Conservation (phyloP, 768 basidiomycete genomes). For the Lactifluus subvellereus region DNA sequence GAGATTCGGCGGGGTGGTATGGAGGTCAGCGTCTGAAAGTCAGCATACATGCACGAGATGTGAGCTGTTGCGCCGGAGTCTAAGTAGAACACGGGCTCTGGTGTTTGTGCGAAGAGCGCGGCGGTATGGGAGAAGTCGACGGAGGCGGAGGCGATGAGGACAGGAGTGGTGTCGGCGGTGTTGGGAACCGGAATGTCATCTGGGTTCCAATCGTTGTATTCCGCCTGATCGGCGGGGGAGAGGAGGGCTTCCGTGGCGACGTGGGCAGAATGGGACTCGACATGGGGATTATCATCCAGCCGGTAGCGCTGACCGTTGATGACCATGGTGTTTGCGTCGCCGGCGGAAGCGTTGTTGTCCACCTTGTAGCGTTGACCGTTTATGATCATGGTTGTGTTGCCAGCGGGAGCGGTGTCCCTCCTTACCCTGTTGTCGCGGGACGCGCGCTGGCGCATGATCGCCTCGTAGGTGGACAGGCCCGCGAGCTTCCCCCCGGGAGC, state of each 20-base stretch:
- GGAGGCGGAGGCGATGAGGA: background rate
- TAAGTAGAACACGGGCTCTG: constrained; percentile 22
- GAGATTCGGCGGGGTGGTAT: constrained; percentile 27
- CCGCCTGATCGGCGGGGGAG: background rate
- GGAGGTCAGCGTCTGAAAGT: constrained; percentile 28
- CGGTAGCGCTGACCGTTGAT: background rate
- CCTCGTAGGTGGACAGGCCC: too few species aligned
- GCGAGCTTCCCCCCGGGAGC: too few species aligned
- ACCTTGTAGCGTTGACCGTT: too few species aligned
- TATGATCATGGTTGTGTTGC: too few species aligned
- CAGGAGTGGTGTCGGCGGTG: background rate
- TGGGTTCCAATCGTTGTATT: background rate
- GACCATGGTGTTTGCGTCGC: background rate
- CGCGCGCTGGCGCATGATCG: too few species aligned
- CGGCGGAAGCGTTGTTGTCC: background rate
- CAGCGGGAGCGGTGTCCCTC: too few species aligned
- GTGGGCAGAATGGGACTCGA: background rate
- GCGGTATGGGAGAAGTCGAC: background rate
- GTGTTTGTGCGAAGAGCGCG: background rate
- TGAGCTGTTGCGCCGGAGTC: constrained; percentile 29
- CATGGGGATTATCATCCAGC: background rate
- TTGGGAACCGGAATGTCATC: background rate
- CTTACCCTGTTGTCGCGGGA: too few species aligned
- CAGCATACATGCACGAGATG: constrained; percentile 26
- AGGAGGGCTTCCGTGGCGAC: background rate